phyloP scores from a whole-genome alignment of 78 protist genomes.

The Dictyostelium citrinum region DNA sequence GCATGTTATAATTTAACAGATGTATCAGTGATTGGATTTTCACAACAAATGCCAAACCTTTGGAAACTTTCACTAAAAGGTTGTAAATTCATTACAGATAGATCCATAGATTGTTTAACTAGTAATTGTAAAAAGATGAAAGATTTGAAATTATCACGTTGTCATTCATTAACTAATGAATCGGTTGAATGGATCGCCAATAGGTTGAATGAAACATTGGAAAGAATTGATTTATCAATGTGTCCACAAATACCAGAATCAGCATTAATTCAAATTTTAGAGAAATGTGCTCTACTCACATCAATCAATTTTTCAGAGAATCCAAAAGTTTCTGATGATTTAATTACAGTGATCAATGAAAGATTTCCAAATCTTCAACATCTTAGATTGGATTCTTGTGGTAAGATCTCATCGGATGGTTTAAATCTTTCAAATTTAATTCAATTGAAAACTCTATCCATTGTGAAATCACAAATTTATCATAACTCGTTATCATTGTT shows the following conservation, averaged over 20 bases:
- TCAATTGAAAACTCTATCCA: neutral
- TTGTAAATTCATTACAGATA: conserved; percentile 51
- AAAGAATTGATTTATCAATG: conserved; percentile 54
- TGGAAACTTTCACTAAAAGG: conserved; percentile 57
- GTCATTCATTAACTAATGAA: conserved; percentile 27
- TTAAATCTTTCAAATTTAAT: neutral
- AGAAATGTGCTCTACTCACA: neutral
- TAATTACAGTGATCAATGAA: neutral
- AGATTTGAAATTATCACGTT: conserved; percentile 58
- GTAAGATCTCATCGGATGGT: conserved; percentile 5
- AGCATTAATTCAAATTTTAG: neutral
- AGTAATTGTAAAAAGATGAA: neutral
- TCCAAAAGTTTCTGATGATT: neutral
- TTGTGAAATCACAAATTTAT: conserved; percentile 48
- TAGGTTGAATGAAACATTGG: neutral
- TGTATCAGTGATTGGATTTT: neutral
- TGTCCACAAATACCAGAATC: conserved; percentile 46
- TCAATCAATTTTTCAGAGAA: conserved; percentile 49
- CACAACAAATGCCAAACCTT: conserved; percentile 34
- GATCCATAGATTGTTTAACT: neutral
- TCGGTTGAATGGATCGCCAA: conserved; percentile 2
- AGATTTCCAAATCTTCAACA: neutral
- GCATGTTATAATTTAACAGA: conserved; percentile 66
- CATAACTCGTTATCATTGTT: conserved; percentile 9
- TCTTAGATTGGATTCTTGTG: conserved; percentile 39